Evolutionary conservation across 2,329 filamentous ascomycete genomes (phyloP), one percentile per base, ranked within the genome.

Genomic region (Fusarium citri): DNA sequence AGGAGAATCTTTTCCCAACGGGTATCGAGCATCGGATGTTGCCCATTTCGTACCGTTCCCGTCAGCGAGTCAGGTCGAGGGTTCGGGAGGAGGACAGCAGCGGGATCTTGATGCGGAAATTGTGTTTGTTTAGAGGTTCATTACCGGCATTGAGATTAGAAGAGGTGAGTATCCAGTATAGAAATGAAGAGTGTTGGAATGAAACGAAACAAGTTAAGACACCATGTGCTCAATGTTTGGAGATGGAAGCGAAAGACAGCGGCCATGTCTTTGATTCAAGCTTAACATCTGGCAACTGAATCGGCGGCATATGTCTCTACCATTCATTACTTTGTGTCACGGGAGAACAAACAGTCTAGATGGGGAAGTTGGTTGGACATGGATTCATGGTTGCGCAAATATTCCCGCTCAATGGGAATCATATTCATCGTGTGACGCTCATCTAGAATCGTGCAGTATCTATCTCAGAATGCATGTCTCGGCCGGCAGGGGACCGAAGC

Each of bases 401-500:
- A 54, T 48, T 37, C 55, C 64, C 49, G 34, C 49, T 48, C 46
- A 30, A 56, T 54, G n/a, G 18, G 28, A 51, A 63, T 59, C 50
- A 20, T 22, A 18, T 37, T 37, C 34, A 37, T 48, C 11, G 68
- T 73, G 64, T 37, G 26, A 71, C 69, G 23, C 16, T 7, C 18
- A 34, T 56, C 50, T 45, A 59, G 47, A 56, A 63, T 12, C 5
- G 37, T 26, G 59, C 49, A 31, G 49, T 55, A 64, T 67, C 48
- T 30, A 46, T 62, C 54, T 62, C 34, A 26, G 48, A 28, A 67
- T 55, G 64, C 48, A 69, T 75, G 73, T 75, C 72, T 73, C 72
- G 68, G 73, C 54, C 61, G 72, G 64, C 30, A 64, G 54, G 56
- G 31, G 31, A 26, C 72, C 56, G 72, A 72, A 67, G 72, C 70